Evolutionary conservation across 2,329 filamentous ascomycete genomes (phyloP).

Genomic region (Ophiostoma sp.): DNA sequence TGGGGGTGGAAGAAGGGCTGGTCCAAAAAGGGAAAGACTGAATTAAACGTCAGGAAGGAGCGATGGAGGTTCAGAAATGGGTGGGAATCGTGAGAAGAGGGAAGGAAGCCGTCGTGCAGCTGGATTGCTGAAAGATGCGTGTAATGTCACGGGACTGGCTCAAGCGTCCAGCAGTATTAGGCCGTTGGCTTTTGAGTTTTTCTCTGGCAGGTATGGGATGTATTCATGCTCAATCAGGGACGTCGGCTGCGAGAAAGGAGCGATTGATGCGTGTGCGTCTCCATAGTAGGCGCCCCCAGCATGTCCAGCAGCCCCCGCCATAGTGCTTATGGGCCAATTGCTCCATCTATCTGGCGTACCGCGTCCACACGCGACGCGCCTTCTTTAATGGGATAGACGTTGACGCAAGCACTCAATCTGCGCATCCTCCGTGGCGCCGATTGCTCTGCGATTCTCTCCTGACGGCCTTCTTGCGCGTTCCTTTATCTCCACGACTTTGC

Average conservation of each 20-base stretch:
- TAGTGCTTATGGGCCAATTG: not conserved
- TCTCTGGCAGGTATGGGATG: not conserved
- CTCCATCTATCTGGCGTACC: conserved; percentile 9
- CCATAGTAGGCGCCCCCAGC: not conserved
- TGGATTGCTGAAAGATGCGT: not conserved
- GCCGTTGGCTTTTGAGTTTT: conserved; percentile 1
- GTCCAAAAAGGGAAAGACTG: not conserved
- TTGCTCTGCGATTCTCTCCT: too few relatives aligned
- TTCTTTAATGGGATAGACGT: not conserved
- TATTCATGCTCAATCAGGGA: not conserved
- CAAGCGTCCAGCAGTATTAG: not conserved
- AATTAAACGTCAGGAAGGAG: not conserved
- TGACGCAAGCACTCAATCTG: not conserved
- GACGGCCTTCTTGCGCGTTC: too few relatives aligned
- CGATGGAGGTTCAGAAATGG: not conserved
- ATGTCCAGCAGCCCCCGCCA: not conserved
- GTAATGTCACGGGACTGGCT: not conserved
- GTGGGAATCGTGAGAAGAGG: not conserved
- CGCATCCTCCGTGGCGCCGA: too few relatives aligned
- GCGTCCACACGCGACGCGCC: conserved; percentile 23
- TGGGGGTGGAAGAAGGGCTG: not conserved
- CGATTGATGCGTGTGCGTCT: not conserved
- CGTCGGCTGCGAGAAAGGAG: not conserved
- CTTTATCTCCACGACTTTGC: too few relatives aligned
- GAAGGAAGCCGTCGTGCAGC: not conserved